These are phyloP conservation scores for Ceriops decandra DNA, from an alignment of 345 rosid genomes.

Conservation along the genomic window DNA sequence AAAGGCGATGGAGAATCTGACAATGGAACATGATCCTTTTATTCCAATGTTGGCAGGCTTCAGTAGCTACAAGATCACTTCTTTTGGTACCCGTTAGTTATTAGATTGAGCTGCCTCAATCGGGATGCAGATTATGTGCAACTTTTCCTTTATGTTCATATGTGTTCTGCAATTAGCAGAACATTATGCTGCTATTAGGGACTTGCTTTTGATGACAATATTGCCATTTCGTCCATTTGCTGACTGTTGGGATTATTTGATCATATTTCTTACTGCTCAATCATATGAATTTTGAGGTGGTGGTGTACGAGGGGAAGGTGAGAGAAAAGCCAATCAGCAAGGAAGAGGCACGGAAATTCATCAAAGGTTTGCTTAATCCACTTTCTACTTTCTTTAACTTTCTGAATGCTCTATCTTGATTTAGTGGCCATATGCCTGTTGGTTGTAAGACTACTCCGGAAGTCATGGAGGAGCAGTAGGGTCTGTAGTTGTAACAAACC, in stretches of 20 bases:
- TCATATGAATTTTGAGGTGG: constrained; percentile 30
- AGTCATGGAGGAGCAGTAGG: constrained; percentile 28
- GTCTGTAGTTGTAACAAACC: constrained; percentile 29
- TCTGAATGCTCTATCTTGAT: not conserved
- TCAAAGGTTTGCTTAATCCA: constrained; percentile 22
- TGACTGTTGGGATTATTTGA: not conserved
- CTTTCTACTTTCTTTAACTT: not conserved
- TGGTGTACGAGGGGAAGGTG: constrained; percentile 25
- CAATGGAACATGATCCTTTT: too few species aligned
- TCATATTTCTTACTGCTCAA: constrained; percentile 23
- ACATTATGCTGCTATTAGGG: too few species aligned
- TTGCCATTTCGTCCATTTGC: too few species aligned
- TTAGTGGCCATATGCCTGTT: constrained; percentile 8
- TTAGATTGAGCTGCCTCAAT: too few species aligned
- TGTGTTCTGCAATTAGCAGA: too few species aligned
- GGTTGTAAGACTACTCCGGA: constrained; percentile 25
- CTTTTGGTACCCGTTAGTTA: too few species aligned
- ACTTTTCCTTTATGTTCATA: too few species aligned
- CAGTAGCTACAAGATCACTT: too few species aligned
- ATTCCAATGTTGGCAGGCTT: too few species aligned
- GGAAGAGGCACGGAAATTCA: constrained; percentile 31
- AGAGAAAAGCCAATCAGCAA: constrained; percentile 28
- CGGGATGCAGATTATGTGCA: too few species aligned
- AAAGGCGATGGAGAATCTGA: too few species aligned
- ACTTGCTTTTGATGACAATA: too few species aligned